Percentiles rank a stretch among this genome's conserved stretches.
phyloP scores from a whole-genome alignment of 2,329 filamentous ascomycete genomes.

The Neopestalotiopsis rosae region DNA sequence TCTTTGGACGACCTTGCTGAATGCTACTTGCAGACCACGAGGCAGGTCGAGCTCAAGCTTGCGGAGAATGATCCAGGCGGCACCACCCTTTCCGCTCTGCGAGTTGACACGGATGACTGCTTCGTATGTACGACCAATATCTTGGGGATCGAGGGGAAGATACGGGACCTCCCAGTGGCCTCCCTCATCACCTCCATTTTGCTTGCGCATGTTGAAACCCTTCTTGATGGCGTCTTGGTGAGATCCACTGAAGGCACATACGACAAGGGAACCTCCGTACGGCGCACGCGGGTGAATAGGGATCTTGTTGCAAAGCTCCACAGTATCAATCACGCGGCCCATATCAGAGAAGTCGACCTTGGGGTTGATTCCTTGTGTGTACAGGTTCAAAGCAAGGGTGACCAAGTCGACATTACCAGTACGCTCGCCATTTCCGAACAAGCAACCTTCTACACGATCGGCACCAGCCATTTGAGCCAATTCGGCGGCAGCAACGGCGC shows the following conservation, averaged over 20 bases:
- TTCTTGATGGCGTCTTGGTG: slow-evolving; percentile 98
- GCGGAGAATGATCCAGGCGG: slow-evolving; percentile 91
- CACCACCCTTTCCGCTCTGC: slow-evolving; percentile 92
- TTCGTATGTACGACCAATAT: slow-evolving; percentile 97
- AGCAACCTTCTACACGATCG: slow-evolving; percentile 88
- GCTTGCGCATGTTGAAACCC: slow-evolving; percentile 76
- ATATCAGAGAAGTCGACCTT: slow-evolving; percentile 92
- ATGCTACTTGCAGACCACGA: slow-evolving; percentile 88
- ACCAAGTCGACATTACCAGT: slow-evolving; percentile 96
- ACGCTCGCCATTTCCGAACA: slow-evolving; percentile 76
- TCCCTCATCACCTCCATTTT: slow-evolving; percentile 62
- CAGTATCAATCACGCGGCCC: slow-evolving; percentile 81
- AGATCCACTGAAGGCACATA: slow-evolving; percentile 87
- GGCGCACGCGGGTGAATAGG: slow-evolving; percentile 88
- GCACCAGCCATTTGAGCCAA: slow-evolving; percentile 96
- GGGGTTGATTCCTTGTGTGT: slow-evolving; percentile 88
- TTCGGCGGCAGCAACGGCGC: slow-evolving; percentile 87
- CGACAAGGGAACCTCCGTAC: slow-evolving; percentile 90
- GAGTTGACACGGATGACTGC: slow-evolving; percentile 98
- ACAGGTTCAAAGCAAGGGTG: slow-evolving; percentile 89
- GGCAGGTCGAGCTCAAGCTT: slow-evolving; percentile 91
- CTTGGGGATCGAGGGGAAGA: slow-evolving; percentile 87
- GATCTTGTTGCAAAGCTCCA: slow-evolving; percentile 94
- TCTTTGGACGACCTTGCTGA: slow-evolving; percentile 84
- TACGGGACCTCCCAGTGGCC: slow-evolving; percentile 87